These are phyloP conservation scores for Diplodia seriata DNA, from an alignment of 2,329 filamentous ascomycete species.

Conservation along the genomic window DNA sequence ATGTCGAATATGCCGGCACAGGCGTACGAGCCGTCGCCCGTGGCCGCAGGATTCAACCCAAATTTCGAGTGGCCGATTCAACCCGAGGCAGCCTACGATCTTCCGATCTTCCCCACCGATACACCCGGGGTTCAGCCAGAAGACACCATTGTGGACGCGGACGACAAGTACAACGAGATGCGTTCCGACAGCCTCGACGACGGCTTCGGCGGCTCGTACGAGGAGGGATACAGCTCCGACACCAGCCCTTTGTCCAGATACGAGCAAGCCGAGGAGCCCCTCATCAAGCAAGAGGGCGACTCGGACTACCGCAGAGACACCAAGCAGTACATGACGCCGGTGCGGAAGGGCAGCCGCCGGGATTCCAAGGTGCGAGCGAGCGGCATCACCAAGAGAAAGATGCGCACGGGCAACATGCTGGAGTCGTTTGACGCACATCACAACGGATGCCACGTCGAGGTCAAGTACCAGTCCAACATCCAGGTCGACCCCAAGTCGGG, in stretches of 20 bases:
- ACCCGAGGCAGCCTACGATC: neutral
- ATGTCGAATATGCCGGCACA: slow-evolving; percentile 32
- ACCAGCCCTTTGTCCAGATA: slow-evolving; percentile 35
- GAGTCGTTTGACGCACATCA: slow-evolving; percentile 30
- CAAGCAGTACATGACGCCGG: slow-evolving; percentile 36
- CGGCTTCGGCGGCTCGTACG: slow-evolving; percentile 31
- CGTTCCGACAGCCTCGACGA: slow-evolving; percentile 33
- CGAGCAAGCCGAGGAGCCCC: slow-evolving; percentile 35
- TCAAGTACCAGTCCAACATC: slow-evolving; percentile 35
- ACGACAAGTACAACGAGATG: slow-evolving; percentile 33
- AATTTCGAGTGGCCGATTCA: slow-evolving; percentile 29
- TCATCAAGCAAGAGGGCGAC: slow-evolving; percentile 39
- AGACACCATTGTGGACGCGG: slow-evolving; percentile 36
- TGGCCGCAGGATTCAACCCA: slow-evolving; percentile 28
- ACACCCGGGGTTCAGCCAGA: slow-evolving; percentile 35
- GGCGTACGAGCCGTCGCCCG: slow-evolving; percentile 28
- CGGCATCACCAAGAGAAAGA: slow-evolving; percentile 28
- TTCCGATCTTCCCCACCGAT: slow-evolving; percentile 33
- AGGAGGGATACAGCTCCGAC: slow-evolving; percentile 28
- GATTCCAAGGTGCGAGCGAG: slow-evolving; percentile 25
- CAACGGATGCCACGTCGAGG: slow-evolving; percentile 28
- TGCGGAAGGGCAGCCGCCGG: slow-evolving; percentile 25
- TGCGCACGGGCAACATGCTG: slow-evolving; percentile 26
- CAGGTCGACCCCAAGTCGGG: slow-evolving; percentile 33
- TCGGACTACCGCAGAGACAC: slow-evolving; percentile 35